Conservation (phyloP, 495 filamentous ascomycete species). For the Penicillium longicatenatum region DNA sequence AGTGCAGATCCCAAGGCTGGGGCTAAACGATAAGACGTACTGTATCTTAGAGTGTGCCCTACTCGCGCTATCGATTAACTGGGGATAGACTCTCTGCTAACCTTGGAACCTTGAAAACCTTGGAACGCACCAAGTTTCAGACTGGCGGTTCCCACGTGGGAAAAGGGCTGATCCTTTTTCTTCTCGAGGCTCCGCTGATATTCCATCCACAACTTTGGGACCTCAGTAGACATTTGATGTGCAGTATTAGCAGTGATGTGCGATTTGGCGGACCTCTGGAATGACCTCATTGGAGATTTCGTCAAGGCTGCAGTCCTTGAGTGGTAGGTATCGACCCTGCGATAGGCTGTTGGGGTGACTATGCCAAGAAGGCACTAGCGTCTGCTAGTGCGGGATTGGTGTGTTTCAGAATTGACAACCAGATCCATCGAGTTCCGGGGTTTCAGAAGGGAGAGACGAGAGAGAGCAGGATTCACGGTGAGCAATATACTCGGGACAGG, state of each 20-base stretch:
- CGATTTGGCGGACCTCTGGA: neutral
- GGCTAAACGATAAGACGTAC: neutral
- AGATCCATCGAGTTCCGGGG: conserved; percentile 28
- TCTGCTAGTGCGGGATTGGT: conserved; percentile 22
- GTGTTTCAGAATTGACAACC: conserved; percentile 28
- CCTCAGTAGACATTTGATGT: neutral
- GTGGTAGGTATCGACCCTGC: conserved; percentile 15
- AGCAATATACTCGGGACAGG: neutral
- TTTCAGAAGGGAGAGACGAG: conserved; percentile 26
- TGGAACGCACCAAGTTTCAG: conserved; percentile 7
- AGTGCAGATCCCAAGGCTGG: neutral
- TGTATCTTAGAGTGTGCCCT: neutral
- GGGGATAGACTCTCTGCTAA: neutral
- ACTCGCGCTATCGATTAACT: conserved; percentile 1
- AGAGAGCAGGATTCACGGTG: no score
- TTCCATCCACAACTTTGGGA: neutral
- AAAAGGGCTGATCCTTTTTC: neutral
- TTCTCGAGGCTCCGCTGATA: neutral
- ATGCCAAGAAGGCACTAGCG: conserved; percentile 22
- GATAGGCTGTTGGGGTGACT: conserved; percentile 13
- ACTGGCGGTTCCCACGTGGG: neutral
- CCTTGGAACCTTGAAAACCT: neutral
- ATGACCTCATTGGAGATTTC: conserved; percentile 5
- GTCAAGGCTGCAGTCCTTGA: neutral
- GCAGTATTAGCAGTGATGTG: neutral